A percentile compares a stretch with the other conserved stretches of the same genome.
Evolutionary conservation across 805 yeast species (phyloP).

Genomic region (Dipodascus geniculatus): DNA sequence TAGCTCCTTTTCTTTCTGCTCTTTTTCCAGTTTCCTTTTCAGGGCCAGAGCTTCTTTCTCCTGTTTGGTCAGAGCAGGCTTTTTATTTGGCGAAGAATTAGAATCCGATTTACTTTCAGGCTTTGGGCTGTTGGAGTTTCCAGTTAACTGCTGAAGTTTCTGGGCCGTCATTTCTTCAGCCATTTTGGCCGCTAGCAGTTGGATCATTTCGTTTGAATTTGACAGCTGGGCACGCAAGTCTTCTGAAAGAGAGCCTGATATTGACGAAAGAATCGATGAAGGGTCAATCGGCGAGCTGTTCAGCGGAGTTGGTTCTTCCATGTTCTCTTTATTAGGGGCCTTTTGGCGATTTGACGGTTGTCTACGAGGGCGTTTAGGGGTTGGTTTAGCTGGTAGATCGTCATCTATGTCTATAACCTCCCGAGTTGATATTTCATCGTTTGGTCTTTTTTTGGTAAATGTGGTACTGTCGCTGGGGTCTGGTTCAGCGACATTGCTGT

Average conservation of each 20-base stretch:
- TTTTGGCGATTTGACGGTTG: too few relatives aligned
- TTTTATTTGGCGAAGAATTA: too few relatives aligned
- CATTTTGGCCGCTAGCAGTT: background rate
- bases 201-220: background rate
- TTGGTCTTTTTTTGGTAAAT: background rate
- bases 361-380: background rate
- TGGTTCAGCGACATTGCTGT: background rate
- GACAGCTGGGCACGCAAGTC: background rate
- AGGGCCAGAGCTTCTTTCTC: background rate
- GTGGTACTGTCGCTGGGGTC: background rate
- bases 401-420: too few relatives aligned
- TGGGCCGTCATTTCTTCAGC: background rate
- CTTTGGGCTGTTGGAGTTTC: background rate
- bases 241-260: background rate
- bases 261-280: background rate
- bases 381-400: too few relatives aligned
- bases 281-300: background rate
- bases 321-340: too few relatives aligned
- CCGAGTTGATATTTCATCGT: background rate
- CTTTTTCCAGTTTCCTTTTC: constrained; percentile 13
- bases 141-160: background rate
- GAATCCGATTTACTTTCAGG: too few relatives aligned
- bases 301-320: background rate
- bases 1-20: constrained; percentile 14
- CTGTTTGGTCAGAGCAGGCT: background rate